Evolutionary conservation across 2,329 filamentous ascomycete genomes (phyloP).

Genomic region (Fusarium hainanense): DNA sequence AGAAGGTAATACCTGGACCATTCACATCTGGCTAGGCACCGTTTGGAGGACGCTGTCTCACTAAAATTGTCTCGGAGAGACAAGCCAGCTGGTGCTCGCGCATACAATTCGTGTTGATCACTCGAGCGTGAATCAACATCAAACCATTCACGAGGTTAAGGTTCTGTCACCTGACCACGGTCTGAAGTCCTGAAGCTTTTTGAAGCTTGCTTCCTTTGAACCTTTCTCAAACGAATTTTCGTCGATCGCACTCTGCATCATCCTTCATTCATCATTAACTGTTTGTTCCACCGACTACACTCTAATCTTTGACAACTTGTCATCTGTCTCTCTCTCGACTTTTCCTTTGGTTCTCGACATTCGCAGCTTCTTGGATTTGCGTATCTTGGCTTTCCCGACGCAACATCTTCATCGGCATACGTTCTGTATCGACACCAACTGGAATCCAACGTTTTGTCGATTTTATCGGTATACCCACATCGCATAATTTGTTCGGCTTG

Average conservation of each 20-base stretch:
- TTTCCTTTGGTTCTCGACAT: conserved; percentile 30
- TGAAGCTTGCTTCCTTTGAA: conserved; percentile 34
- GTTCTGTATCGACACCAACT: conserved; percentile 34
- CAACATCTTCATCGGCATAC: conserved; percentile 33
- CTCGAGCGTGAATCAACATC: conserved; percentile 41
- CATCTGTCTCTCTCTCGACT: conserved; percentile 31
- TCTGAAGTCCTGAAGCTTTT: conserved; percentile 12
- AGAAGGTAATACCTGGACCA: conserved; percentile 25
- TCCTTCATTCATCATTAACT: conserved; percentile 43
- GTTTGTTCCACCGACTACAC: conserved; percentile 36
- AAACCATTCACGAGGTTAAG: conserved; percentile 16
- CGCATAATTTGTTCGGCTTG: conserved; percentile 42
- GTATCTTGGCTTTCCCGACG: conserved; percentile 32
- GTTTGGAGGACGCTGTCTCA: conserved; percentile 36
- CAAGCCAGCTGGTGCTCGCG: conserved; percentile 43
- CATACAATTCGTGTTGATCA: conserved; percentile 40
- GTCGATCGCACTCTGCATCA: conserved; percentile 30
- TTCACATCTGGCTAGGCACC: conserved; percentile 41
- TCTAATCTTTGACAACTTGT: conserved; percentile 42
- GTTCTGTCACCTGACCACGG: conserved; percentile 33
- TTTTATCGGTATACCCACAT: conserved; percentile 41
- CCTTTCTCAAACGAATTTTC: conserved; percentile 11
- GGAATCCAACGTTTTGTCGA: conserved; percentile 32
- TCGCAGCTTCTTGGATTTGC: conserved; percentile 44
- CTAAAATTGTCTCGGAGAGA: conserved; percentile 38